These are phyloP conservation scores for Candida vartiovaarae DNA, from an alignment of 805 yeast species.

Conservation along the genomic window DNA sequence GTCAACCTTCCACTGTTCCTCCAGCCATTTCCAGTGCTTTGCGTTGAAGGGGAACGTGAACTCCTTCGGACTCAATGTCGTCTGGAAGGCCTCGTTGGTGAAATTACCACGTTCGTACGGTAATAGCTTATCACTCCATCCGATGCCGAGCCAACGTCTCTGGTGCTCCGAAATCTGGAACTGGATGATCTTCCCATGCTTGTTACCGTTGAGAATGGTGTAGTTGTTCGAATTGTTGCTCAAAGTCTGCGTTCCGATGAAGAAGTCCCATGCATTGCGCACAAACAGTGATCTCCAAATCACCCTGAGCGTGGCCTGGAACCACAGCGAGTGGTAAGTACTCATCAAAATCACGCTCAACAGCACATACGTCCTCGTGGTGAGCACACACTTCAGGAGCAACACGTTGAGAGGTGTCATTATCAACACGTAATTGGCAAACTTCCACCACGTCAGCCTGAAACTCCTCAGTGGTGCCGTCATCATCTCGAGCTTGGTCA, in stretches of 20 bases:
- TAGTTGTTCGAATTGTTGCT: constrained; percentile 16
- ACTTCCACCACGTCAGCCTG: constrained; percentile 26
- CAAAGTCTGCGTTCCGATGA: constrained; percentile 29
- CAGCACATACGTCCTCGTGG: constrained; percentile 32
- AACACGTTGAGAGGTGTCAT: constrained; percentile 35
- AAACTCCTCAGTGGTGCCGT: constrained; percentile 10
- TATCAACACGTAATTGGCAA: constrained; percentile 26
- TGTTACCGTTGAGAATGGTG: constrained; percentile 34
- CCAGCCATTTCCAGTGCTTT: constrained; percentile 54
- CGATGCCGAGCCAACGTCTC: constrained; percentile 55
- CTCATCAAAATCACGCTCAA: constrained; percentile 29
- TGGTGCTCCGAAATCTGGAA: constrained; percentile 51
- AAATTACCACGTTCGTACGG: constrained; percentile 47
- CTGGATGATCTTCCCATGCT: constrained; percentile 38
- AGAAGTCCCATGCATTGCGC: constrained; percentile 29
- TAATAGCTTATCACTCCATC: constrained; percentile 45
- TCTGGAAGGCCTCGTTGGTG: constrained; percentile 34
- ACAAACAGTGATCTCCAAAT: constrained; percentile 41
- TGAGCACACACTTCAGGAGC: constrained; percentile 26
- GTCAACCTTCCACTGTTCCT: constrained; percentile 44
- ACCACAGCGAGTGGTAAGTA: constrained; percentile 40
- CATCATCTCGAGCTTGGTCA: constrained; percentile 32
- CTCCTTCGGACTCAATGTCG: constrained; percentile 24
- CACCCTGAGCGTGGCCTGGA: constrained; percentile 35
- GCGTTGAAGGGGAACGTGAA: constrained; percentile 42